Base-by-base conservation (phyloP, 2,329 filamentous ascomycete genomes). In the Aspergillus carbonarius region DNA sequence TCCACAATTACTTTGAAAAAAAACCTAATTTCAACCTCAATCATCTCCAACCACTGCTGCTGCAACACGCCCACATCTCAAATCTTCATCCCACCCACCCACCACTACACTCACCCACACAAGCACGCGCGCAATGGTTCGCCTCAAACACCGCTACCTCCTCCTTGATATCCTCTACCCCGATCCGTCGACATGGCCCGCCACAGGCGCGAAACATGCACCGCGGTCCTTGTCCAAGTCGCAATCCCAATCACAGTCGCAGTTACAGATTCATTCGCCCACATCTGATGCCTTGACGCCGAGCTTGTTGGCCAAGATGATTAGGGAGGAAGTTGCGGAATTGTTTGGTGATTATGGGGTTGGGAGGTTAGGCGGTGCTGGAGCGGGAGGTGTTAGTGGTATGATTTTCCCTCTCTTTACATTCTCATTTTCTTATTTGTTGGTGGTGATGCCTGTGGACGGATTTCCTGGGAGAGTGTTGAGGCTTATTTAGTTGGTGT, bases 111-210 rank as follows among this genome's bases (percentile, higher is more conserved):
- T 39, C n/a, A 10, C 27, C 32, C 30, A 66, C 78, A 44, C 2
- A 15, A 42, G 9, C 30, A 32, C 30, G 30, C 30, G 30, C 30
- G 30, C 25, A 50, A 97, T 99, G 95, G 95, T 99, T 60, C 91
- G 95, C 72, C 86, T 98, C 66, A 99, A 99, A 78, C 90, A 96
- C 76, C 88, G 95, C 69, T 99, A 99, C 75, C 85, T 99, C 17
- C 86, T 98, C n/a, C 86, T 98, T 62, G 91, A 96, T 72, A 92
- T 98, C 65, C 82, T 98, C 48, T 97, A 97, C 70, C 92, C 93
- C 0, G 82, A 86, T 6, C 64, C 69, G 17, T 61, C 61, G n/a
- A 66, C 71, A 55, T 69, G 66, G 65, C 79, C 85, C 12, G 63
- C 70, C 9, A 30, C 58, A 3, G 54, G 54, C 55, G 48, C 35